These are phyloP conservation scores for Boletus pseudo-olivaceus DNA, from an alignment of 768 basidiomycete species.

Conservation along the genomic window DNA sequence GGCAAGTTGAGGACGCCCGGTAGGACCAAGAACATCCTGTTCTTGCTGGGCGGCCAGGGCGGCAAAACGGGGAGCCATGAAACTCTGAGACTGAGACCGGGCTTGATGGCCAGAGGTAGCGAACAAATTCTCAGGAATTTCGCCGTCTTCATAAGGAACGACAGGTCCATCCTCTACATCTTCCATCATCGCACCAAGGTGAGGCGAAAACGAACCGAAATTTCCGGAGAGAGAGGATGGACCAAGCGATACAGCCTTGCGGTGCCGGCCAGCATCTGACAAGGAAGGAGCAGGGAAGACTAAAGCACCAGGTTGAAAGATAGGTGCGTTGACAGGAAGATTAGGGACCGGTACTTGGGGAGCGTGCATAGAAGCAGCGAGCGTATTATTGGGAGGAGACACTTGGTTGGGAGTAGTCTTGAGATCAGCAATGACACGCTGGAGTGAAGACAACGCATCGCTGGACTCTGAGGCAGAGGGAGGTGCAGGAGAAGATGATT, in stretches of 20 bases:
- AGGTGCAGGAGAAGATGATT: constrained; percentile 46
- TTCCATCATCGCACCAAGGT: constrained; percentile 81
- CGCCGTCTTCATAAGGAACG: constrained; percentile 67
- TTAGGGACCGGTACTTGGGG: constrained; percentile 46
- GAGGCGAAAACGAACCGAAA: constrained; percentile 72
- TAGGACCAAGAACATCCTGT: constrained; percentile 57
- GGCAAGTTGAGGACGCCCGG: constrained; percentile 84
- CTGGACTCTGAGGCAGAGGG: constrained; percentile 59
- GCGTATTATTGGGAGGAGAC: constrained; percentile 37
- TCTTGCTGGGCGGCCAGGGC: constrained; percentile 75
- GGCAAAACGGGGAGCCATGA: constrained; percentile 86
- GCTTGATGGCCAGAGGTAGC: constrained; percentile 55
- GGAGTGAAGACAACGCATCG: constrained; percentile 81
- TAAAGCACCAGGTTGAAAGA: constrained; percentile 69
- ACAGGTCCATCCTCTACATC: constrained; percentile 64
- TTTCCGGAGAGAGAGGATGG: constrained; percentile 52
- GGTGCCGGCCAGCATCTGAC: constrained; percentile 61
- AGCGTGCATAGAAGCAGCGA: constrained; percentile 43
- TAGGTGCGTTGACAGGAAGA: constrained; percentile 63
- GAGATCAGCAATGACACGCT: constrained; percentile 91
- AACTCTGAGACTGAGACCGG: constrained; percentile 77
- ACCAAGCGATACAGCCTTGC: constrained; percentile 78
- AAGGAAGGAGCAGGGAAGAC: constrained; percentile 46
- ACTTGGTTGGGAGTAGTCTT: constrained; percentile 66
- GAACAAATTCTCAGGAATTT: constrained; percentile 61